Conservation (phyloP, 2,329 filamentous ascomycete genomes). For the Shiraia bambusicola region DNA sequence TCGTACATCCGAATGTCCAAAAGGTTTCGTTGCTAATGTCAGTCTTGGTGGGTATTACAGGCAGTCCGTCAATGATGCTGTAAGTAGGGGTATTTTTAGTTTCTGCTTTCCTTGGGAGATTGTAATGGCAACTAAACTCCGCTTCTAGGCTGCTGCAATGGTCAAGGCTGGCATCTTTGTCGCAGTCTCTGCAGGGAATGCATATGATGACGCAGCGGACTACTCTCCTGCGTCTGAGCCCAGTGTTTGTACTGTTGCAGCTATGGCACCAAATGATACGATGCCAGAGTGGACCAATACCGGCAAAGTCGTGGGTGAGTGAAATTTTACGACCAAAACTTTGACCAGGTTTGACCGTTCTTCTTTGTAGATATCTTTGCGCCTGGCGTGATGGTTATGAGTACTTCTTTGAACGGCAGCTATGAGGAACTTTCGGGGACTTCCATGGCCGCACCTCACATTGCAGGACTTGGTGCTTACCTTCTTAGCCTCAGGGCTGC, state of each 20-base stretch:
- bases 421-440: constrained; percentile 58
- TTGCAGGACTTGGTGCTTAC: constrained; percentile 69
- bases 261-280: constrained; percentile 32
- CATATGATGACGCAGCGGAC: constrained; percentile 24
- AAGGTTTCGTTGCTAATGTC: constrained; percentile 37
- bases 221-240: constrained; percentile 40
- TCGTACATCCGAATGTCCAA: constrained; percentile 23
- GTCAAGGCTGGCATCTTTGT: constrained; percentile 40
- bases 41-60: constrained; percentile 36
- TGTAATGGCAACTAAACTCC: constrained; percentile 2
- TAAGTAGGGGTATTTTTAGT: constrained; percentile 2
- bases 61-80: constrained; percentile 28
- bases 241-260: constrained; percentile 43
- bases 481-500: constrained; percentile 53
- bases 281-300: constrained; percentile 41
- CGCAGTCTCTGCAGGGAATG: constrained; percentile 43
- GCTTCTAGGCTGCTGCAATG: constrained; percentile 29
- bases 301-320: constrained; percentile 27
- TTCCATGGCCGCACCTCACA: constrained; percentile 68
- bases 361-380: constrained; percentile 33
- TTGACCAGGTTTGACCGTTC: background rate
- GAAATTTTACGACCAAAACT: background rate
- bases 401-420: constrained; percentile 47
- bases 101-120: background rate
- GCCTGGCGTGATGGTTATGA: constrained; percentile 45